phyloP scores from a whole-genome alignment of 2,329 filamentous ascomycete genomes.

The Fusarium haematococcum region DNA sequence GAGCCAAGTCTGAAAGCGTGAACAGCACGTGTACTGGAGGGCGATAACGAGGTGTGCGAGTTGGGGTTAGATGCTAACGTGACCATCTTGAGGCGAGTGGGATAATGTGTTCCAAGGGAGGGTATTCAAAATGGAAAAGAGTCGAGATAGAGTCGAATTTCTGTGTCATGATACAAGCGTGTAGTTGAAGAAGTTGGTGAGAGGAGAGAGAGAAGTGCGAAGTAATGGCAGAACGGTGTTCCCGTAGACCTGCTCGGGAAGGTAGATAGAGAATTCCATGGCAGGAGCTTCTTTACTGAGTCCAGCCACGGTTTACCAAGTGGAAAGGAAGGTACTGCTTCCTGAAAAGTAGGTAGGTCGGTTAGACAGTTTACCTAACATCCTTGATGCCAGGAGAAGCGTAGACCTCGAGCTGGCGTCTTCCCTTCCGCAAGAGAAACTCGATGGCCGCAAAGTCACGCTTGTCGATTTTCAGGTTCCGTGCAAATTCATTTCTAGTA shows the following conservation, averaged over 20 bases:
- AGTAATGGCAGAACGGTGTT: background rate
- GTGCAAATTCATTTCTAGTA: slow-evolving; percentile 79
- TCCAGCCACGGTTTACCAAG: background rate
- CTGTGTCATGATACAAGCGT: slow-evolving; percentile 22
- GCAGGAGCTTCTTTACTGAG: background rate
- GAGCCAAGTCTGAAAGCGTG: slow-evolving; percentile 23
- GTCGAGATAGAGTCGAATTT: slow-evolving; percentile 3
- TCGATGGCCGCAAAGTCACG: slow-evolving; percentile 90
- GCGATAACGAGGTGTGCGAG: slow-evolving; percentile 33
- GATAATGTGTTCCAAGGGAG: slow-evolving; percentile 31
- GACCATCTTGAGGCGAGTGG: slow-evolving; percentile 43
- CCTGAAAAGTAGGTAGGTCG: background rate
- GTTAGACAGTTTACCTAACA: slow-evolving; percentile 56
- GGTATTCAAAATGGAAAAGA: slow-evolving; percentile 37
- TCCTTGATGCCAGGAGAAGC: slow-evolving; percentile 84
- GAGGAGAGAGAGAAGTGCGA: background rate
- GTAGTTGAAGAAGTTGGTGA: slow-evolving; percentile 14
- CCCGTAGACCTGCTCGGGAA: slow-evolving; percentile 4
- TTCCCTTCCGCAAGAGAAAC: slow-evolving; percentile 84
- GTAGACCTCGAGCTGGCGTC: slow-evolving; percentile 84
- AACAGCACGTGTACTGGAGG: slow-evolving; percentile 22
- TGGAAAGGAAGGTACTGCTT: background rate
- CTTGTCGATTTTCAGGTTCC: slow-evolving; percentile 76
- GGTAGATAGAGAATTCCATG: background rate
- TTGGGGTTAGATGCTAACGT: slow-evolving; percentile 45